Percentiles rank a stretch among this genome's conserved stretches.
Conservation (phyloP, 2,329 filamentous ascomycete genomes). For the Cucurbitaria berberidis region DNA sequence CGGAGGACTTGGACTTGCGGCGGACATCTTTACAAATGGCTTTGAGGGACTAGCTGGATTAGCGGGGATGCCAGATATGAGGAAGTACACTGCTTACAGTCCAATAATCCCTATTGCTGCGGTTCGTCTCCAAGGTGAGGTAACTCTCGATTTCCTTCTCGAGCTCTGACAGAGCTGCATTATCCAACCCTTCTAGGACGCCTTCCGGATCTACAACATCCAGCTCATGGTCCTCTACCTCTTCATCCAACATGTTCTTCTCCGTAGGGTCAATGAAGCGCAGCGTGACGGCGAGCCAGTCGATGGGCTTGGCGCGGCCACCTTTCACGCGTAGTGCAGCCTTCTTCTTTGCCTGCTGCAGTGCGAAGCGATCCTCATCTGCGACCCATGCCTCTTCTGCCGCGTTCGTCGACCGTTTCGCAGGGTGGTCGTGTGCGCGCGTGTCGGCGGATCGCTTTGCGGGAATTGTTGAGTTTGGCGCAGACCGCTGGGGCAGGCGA, state of each 20-base stretch:
- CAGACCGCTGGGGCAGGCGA: conserved; percentile 26
- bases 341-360: conserved; percentile 98
- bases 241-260: conserved; percentile 79
- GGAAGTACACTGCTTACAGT: conserved; percentile 54
- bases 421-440: conserved; percentile 45
- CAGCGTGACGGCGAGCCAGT: conserved; percentile 90
- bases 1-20: conserved; percentile 66
- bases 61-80: conserved; percentile 25
- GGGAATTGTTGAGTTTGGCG: conserved; percentile 41
- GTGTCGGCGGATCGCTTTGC: conserved; percentile 54
- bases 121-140: conserved; percentile 77
- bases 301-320: conserved; percentile 87
- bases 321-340: conserved; percentile 93
- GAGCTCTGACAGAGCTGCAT: conserved; percentile 73
- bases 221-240: conserved; percentile 75
- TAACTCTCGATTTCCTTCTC: conserved; percentile 84
- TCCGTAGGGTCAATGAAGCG: conserved; percentile 81
- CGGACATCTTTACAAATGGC: conserved; percentile 79
- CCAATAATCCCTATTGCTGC: conserved; percentile 87
- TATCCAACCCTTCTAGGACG: conserved; percentile 76
- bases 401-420: conserved; percentile 54
- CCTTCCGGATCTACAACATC: conserved; percentile 79
- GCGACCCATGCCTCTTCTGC: conserved; percentile 75
- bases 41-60: conserved; percentile 69
- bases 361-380: conserved; percentile 92